phyloP scores from a whole-genome alignment of 257 asterid species.

The Cynanchum wilfordii region DNA sequence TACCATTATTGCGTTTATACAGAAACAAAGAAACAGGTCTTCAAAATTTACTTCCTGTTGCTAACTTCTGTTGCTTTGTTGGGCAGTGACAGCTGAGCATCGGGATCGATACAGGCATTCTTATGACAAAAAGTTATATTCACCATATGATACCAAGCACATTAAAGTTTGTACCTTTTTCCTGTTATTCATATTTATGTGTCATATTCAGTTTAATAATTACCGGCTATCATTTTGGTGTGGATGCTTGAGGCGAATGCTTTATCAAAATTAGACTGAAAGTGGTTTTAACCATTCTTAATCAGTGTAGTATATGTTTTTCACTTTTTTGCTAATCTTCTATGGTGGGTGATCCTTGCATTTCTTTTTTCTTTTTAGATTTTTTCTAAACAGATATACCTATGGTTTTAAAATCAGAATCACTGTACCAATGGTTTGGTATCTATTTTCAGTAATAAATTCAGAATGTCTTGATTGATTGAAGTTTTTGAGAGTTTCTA shows the following conservation, averaged over 20 bases:
- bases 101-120: slow-evolving; percentile 56
- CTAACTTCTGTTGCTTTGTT: slow-evolving; percentile 24
- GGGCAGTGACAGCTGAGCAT: slow-evolving; percentile 51
- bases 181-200: slow-evolving; percentile 9
- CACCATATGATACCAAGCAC: slow-evolving; percentile 55
- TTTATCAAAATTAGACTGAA: background rate
- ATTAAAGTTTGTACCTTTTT: slow-evolving; percentile 53
- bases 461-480: background rate
- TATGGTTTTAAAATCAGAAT: background rate
- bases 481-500: background rate
- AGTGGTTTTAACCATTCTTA: background rate
- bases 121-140: slow-evolving; percentile 59
- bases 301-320: background rate
- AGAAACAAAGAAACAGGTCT: background rate
- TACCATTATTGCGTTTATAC: background rate
- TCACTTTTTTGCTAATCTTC: background rate
- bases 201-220: background rate
- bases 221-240: background rate
- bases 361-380: background rate
- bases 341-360: background rate
- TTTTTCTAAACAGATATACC: background rate
- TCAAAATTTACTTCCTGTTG: background rate
- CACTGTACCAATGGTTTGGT: background rate
- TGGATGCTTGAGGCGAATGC: background rate
- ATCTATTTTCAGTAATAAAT: background rate